These are phyloP conservation scores for Naganishia onofrii DNA, from an alignment of 768 basidiomycete genomes.

Conservation along the genomic window DNA sequence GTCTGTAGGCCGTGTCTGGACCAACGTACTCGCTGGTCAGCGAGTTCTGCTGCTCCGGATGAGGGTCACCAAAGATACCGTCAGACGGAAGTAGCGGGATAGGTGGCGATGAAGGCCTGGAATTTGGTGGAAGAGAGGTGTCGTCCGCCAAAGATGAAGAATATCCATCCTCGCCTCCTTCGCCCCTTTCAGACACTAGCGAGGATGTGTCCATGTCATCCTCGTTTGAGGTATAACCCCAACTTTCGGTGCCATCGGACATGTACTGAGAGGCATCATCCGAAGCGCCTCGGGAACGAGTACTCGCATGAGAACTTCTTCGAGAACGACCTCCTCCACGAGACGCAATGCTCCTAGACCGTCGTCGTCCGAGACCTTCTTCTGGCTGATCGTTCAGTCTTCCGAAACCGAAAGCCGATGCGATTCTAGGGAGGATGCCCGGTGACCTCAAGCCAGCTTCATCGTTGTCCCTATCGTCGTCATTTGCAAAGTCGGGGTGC, in stretches of 20 bases:
- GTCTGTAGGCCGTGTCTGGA: constrained; percentile 54
- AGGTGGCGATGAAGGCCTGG: constrained; percentile 48
- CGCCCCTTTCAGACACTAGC: constrained; percentile 38
- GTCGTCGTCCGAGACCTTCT: constrained; percentile 39
- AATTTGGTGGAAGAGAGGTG: constrained; percentile 52
- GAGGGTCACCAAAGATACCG: constrained; percentile 48
- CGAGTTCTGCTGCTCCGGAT: constrained; percentile 31
- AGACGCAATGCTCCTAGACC: constrained; percentile 34
- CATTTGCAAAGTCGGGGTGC: constrained; percentile 36
- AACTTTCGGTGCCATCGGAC: constrained; percentile 41
- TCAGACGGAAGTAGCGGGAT: constrained; percentile 48
- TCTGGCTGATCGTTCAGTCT: constrained; percentile 37
- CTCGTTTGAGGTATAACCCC: constrained; percentile 49
- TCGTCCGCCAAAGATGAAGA: constrained; percentile 50
- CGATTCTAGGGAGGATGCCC: constrained; percentile 34
- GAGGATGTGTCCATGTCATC: constrained; percentile 44
- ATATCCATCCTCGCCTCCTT: constrained; percentile 48
- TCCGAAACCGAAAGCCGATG: constrained; percentile 43
- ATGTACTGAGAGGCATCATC: constrained; percentile 39
- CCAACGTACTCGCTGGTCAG: constrained; percentile 30
- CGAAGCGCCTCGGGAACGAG: constrained; percentile 35
- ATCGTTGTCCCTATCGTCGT: constrained; percentile 42
- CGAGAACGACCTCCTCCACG: constrained; percentile 18
- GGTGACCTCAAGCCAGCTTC: constrained; percentile 36
- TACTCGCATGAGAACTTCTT: constrained; percentile 33